These are phyloP conservation scores for Claviceps humidiphila DNA, from an alignment of 2,329 filamentous ascomycete species.

Conservation along the genomic window DNA sequence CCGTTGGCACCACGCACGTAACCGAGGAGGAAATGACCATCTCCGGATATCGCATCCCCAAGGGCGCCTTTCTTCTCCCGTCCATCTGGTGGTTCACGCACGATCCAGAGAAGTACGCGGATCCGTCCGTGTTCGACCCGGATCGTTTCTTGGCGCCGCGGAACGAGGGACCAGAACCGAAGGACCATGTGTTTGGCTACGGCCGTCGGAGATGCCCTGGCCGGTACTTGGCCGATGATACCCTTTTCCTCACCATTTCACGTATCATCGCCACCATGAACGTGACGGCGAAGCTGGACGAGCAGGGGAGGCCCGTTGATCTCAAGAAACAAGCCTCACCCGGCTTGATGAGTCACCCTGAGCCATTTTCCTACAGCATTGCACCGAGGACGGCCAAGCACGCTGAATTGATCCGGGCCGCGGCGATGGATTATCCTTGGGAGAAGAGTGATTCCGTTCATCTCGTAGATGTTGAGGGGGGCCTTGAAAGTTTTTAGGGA, in stretches of 20 bases:
- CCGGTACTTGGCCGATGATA: slow-evolving; percentile 16
- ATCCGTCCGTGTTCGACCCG: slow-evolving; percentile 20
- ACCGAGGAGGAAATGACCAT: slow-evolving; percentile 17
- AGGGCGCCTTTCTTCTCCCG: slow-evolving; percentile 13
- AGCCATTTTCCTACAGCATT: not conserved
- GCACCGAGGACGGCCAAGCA: slow-evolving; percentile 4
- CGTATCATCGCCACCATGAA: slow-evolving; percentile 33
- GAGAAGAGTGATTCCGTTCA: slow-evolving; percentile 4
- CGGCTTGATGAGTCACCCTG: slow-evolving; percentile 2
- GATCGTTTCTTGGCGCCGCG: slow-evolving; percentile 16
- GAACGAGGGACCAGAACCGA: slow-evolving; percentile 16
- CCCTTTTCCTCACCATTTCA: slow-evolving; percentile 21
- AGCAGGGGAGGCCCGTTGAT: slow-evolving; percentile 23
- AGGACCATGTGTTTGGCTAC: slow-evolving; percentile 18
- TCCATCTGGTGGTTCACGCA: slow-evolving; percentile 34
- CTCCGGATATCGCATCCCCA: slow-evolving; percentile 14
- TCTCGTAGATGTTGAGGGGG: not conserved
- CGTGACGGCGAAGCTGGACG: slow-evolving; percentile 15
- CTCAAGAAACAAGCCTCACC: slow-evolving; percentile 1
- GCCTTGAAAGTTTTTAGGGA: not conserved
- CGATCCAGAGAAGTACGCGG: slow-evolving; percentile 52
- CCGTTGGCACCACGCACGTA: slow-evolving; percentile 24
- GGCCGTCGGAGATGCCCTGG: slow-evolving; percentile 24
- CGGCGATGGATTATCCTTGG: slow-evolving; percentile 5
- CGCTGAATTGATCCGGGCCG: not conserved